Evolutionary conservation across 164 flowering plant genomes (phyloP).

Genomic region (Cinnamomum micranthum): DNA sequence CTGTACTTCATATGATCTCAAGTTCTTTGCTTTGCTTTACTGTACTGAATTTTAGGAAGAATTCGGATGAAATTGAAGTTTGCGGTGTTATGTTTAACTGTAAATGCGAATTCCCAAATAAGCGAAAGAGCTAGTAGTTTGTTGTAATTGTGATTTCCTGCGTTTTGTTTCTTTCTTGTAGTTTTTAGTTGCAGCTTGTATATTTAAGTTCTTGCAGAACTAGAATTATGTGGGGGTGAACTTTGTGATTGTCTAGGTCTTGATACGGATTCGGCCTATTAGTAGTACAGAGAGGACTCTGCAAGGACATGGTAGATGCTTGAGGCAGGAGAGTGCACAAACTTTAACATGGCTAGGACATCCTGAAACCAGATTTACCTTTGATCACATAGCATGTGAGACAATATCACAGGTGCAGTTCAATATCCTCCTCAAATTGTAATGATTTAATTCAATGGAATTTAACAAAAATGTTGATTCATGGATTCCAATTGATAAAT

Average conservation of each 20-base stretch:
- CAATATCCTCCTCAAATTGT: background rate
- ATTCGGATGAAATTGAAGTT: background rate
- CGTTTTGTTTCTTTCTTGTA: background rate
- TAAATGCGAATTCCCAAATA: background rate
- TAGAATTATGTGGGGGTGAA: conserved; percentile 1
- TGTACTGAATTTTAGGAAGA: background rate
- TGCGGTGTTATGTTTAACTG: background rate
- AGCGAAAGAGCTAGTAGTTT: background rate
- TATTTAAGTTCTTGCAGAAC: background rate
- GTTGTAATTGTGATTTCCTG: background rate
- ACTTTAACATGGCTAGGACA: conserved; percentile 83
- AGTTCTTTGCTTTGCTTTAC: background rate
- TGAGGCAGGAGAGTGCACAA: conserved; percentile 75
- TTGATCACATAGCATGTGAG: conserved; percentile 84
- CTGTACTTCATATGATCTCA: background rate
- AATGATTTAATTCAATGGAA: background rate
- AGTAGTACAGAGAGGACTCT: conserved; percentile 47
- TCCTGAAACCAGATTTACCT: conserved; percentile 86
- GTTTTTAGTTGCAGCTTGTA: background rate
- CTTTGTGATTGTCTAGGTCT: conserved; percentile 37
- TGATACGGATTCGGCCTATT: conserved; percentile 73
- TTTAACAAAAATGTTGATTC: background rate
- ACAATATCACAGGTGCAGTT: conserved; percentile 66
- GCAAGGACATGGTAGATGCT: conserved; percentile 57
- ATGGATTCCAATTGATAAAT: background rate